Base-by-base conservation (phyloP, 2,329 filamentous ascomycete species). In the Colletotrichum higginsianum region DNA sequence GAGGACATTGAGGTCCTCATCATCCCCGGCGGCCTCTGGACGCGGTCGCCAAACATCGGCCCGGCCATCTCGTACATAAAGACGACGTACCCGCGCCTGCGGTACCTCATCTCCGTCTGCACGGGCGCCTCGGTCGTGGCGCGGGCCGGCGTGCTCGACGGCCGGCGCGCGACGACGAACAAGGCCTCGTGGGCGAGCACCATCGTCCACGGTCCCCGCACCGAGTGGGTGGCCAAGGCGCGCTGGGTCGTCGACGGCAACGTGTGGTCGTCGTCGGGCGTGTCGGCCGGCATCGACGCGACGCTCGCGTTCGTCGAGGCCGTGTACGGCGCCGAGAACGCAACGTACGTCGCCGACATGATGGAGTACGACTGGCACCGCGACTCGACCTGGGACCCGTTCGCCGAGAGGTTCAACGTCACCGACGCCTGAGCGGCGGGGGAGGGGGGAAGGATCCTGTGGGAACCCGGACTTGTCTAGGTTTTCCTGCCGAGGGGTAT, bases 271-370 rank as follows among this genome's bases (percentile, higher is more conserved):
- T 86, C 85, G 3, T 87, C 86, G 0, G 89, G 89, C 0, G 84
- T 91, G 5, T 86, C 83, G 71, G 90, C 90, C 2, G 90, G 90
- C 0, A 91, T 91, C 58, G 90, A 92, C 81, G 82, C 87, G 71
- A 88, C 85, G 61, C 83, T 90, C 76, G 89, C 87, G 0, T 92
- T 87, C 78, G 82, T 92, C 18, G 84, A 76, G 47, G 80, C 84
- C 40, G 79, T 87, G 6, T 92, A 86, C 79, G 89, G 90, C 0
- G 82, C 85, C 55, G 84, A 85, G 3, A 77, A 83, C 16, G 89
- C 89, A 3, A 77, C 79, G 30, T 75, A 75, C 0, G 79, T 91
- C 30, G 87, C 88, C 2, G 81, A 85, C 66, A 76, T 74, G 44
- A 85, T 89, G 70, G 91, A 93, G 80, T 92, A 92, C 79, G 84